A percentile compares a stretch with the other conserved stretches of the same genome.
These are phyloP conservation scores for Boletellus emodensis DNA, from an alignment of 768 basidiomycete genomes.

Conservation along the genomic window DNA sequence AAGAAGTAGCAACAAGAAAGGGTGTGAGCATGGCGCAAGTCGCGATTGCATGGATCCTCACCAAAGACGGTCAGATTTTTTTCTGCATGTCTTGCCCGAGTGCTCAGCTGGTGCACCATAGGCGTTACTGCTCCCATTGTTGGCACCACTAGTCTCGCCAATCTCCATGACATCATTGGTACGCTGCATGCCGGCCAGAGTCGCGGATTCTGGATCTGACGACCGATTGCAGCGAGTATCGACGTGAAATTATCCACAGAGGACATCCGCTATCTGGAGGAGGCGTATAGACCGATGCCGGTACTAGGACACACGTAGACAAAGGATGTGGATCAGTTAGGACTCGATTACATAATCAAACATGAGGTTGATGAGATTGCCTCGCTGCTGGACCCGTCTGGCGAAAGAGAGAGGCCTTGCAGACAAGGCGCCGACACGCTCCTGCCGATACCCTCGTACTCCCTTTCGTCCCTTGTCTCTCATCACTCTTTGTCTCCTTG, in stretches of 20 bases:
- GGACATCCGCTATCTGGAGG: slow-evolving; percentile 45
- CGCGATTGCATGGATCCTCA: slow-evolving; percentile 38
- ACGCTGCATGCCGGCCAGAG: slow-evolving; percentile 1
- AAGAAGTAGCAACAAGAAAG: slow-evolving; percentile 37
- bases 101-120: slow-evolving; percentile 2
- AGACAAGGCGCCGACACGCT: not conserved
- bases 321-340: not conserved
- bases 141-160: slow-evolving; percentile 39
- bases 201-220: slow-evolving; percentile 3
- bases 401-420: not conserved
- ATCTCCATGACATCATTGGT: slow-evolving; percentile 41
- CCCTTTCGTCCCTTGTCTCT: not conserved
- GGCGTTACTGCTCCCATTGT: slow-evolving; percentile 43
- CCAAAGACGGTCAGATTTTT: slow-evolving; percentile 26
- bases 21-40: slow-evolving; percentile 41
- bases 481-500: not conserved
- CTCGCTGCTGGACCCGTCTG: not conserved
- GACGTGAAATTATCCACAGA: slow-evolving; percentile 44
- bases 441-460: not conserved
- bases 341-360: slow-evolving; percentile 16
- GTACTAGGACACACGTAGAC: slow-evolving; percentile 36
- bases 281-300: slow-evolving; percentile 40
- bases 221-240: slow-evolving; percentile 25
- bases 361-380: slow-evolving; percentile 9
- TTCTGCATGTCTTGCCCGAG: not conserved